phyloP scores from a whole-genome alignment of 2,329 filamentous ascomycete genomes.

The Fusarium sublunatum region DNA sequence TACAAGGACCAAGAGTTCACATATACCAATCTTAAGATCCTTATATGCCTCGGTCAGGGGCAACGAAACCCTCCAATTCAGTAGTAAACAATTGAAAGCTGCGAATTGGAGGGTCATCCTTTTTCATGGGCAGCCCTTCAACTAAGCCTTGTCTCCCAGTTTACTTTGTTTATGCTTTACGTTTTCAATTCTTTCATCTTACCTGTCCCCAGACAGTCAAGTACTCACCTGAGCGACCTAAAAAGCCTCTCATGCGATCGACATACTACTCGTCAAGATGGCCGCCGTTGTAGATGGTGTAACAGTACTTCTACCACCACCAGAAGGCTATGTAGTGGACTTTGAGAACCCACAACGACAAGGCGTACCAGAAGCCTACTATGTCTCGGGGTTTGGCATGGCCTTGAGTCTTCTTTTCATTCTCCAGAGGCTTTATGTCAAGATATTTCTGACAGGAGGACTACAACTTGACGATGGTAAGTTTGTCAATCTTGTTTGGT shows the following conservation, averaged over 20 bases:
- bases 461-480: slow-evolving; percentile 45
- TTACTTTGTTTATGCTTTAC: background rate
- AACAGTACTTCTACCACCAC: slow-evolving; percentile 37
- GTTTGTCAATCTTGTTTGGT: slow-evolving; percentile 8
- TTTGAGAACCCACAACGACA: slow-evolving; percentile 49
- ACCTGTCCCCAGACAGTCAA: background rate
- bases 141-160: slow-evolving; percentile 3
- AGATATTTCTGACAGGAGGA: slow-evolving; percentile 37
- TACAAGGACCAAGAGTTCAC: background rate
- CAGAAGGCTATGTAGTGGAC: slow-evolving; percentile 50
- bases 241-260: background rate
- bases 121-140: slow-evolving; percentile 3
- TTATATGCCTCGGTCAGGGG: background rate
- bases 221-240: background rate
- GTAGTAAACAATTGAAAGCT: background rate
- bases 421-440: slow-evolving; percentile 45
- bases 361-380: slow-evolving; percentile 40
- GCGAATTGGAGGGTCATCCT: background rate
- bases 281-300: slow-evolving; percentile 30
- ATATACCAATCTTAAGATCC: slow-evolving; percentile 1
- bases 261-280: slow-evolving; percentile 20
- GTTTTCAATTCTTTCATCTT: background rate
- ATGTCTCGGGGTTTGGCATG: slow-evolving; percentile 35
- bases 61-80: background rate
- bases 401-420: slow-evolving; percentile 39